A percentile compares a stretch with the other conserved stretches of the same genome.
phyloP scores from a whole-genome alignment of 768 basidiomycete genomes.

The Rhizopogon vesiculosus region DNA sequence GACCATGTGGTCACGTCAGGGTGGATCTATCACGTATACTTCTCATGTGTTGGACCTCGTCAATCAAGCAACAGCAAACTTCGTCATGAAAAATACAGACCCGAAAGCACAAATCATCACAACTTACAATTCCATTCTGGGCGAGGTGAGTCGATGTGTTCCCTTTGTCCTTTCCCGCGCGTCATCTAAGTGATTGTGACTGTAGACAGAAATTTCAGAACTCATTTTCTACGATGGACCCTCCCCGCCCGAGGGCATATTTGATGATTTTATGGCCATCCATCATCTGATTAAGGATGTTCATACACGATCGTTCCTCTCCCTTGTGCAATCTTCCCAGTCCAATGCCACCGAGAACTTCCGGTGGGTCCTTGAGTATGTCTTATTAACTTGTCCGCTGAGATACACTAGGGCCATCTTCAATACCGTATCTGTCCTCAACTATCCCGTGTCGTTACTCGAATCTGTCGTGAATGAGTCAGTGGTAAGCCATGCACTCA shows the following conservation, averaged over 20 bases:
- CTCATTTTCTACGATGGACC: constrained; percentile 55
- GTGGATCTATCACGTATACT: constrained; percentile 6
- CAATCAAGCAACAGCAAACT: constrained; percentile 3
- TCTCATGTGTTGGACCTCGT: background rate
- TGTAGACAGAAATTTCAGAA: constrained; percentile 16
- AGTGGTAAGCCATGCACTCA: constrained; percentile 13
- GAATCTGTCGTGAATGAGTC: constrained; percentile 12
- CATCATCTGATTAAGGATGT: constrained; percentile 4
- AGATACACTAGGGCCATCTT: constrained; percentile 13
- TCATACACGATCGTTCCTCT: constrained; percentile 18
- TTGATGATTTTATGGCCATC: constrained; percentile 23
- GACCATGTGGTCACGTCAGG: background rate
- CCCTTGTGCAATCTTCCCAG: constrained; percentile 18
- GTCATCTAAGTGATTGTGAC: background rate
- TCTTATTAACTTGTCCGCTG: background rate
- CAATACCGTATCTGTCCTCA: constrained; percentile 18
- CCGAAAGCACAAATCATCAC: constrained; percentile 31
- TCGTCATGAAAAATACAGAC: constrained; percentile 1
- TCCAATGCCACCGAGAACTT: constrained; percentile 14
- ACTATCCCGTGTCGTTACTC: constrained; percentile 16
- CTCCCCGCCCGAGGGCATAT: constrained; percentile 10
- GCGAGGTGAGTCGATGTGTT: constrained; percentile 15
- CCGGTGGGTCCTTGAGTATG: constrained; percentile 14
- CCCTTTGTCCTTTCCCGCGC: constrained; percentile 36
- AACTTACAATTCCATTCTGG: constrained; percentile 34